These are phyloP conservation scores for Cavenderia fasciculata DNA, from an alignment of 78 protist species.

Conservation along the genomic window DNA sequence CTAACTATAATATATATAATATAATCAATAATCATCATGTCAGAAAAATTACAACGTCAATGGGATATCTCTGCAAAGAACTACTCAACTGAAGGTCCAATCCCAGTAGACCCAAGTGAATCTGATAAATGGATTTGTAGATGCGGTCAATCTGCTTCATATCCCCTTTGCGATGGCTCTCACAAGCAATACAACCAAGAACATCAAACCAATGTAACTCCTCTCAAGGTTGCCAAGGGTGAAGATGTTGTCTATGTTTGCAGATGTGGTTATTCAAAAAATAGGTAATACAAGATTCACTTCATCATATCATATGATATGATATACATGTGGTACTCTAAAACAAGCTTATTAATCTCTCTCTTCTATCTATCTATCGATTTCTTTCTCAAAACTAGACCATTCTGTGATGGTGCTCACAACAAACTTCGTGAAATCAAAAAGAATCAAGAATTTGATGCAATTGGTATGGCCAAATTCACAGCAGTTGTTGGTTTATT, in stretches of 20 bases:
- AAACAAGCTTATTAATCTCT: too few relatives aligned
- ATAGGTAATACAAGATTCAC: too few relatives aligned
- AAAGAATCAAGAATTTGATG: not conserved
- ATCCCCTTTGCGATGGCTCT: constrained; percentile 62
- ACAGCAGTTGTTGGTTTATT: too few relatives aligned
- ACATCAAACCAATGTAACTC: not conserved
- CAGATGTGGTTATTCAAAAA: constrained; percentile 67
- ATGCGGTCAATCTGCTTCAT: constrained; percentile 69
- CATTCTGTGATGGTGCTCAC: constrained; percentile 20
- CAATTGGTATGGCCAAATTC: too few relatives aligned
- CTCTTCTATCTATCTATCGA: too few relatives aligned
- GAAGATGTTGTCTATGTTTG: constrained; percentile 54
- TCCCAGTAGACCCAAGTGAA: constrained; percentile 22
- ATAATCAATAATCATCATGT: too few relatives aligned
- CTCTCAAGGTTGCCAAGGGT: constrained; percentile 37
- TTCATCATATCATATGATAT: too few relatives aligned
- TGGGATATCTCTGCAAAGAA: constrained; percentile 44
- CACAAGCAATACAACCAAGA: constrained; percentile 14
- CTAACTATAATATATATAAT: too few relatives aligned
- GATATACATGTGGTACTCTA: too few relatives aligned
- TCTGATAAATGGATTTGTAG: constrained; percentile 63
- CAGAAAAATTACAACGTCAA: too few relatives aligned
- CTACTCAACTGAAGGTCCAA: constrained; percentile 34
- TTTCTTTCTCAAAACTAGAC: too few relatives aligned
- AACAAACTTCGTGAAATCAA: constrained; percentile 6